Evolutionary conservation across 345 rosid species (phyloP).

Genomic region (Eutrema yunnanense): DNA sequence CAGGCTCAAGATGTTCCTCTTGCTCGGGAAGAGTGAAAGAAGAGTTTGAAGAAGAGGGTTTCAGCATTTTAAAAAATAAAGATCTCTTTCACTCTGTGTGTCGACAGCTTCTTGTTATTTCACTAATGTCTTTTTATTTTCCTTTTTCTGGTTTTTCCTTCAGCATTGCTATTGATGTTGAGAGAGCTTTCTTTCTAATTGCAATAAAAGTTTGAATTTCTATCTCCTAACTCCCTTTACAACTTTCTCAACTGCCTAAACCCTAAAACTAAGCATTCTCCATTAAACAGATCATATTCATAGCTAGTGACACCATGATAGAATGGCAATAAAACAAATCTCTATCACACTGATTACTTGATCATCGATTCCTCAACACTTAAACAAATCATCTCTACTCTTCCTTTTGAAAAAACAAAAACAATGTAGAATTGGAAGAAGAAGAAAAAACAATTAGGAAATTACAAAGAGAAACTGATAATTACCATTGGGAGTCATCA

Average conservation of each 20-base stretch:
- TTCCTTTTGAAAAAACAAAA: slow-evolving; percentile 5
- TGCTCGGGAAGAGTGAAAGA: slow-evolving; percentile 18
- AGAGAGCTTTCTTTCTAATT: neutral
- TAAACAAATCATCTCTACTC: neutral
- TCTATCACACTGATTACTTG: neutral
- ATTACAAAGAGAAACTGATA: slow-evolving; percentile 19
- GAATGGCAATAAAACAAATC: neutral
- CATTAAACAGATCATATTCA: neutral
- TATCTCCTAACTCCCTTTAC: neutral
- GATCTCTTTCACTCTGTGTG: neutral
- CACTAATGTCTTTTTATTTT: neutral
- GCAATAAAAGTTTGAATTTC: neutral
- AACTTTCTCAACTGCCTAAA: neutral
- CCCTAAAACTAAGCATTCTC: too few relatives aligned
- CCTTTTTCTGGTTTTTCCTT: neutral
- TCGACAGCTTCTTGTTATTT: too few relatives aligned
- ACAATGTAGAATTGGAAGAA: slow-evolving; percentile 1
- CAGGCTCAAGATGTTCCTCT: slow-evolving; percentile 87
- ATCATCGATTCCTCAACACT: neutral
- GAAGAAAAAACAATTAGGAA: neutral
- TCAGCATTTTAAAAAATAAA: neutral
- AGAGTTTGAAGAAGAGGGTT: neutral
- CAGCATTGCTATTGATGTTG: neutral
- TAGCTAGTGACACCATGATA: neutral
- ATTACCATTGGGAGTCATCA: neutral